Evolutionary conservation across 225 moss, liverwort and hornwort species (phyloP).

Genomic region (Sphagnum tenellum): DNA sequence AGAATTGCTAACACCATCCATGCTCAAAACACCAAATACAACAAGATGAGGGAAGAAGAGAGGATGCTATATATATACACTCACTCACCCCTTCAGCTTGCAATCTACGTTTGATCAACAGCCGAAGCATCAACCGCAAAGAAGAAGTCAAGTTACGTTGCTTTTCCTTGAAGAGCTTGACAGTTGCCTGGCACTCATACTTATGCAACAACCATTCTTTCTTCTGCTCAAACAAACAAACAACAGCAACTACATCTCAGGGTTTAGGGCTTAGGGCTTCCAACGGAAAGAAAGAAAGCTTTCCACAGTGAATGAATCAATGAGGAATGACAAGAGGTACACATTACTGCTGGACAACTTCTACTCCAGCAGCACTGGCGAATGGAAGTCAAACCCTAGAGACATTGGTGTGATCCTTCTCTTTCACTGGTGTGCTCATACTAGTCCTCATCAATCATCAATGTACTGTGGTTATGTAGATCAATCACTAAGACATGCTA

Average conservation of each 20-base stretch:
- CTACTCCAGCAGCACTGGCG: too few relatives aligned
- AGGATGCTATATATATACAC: too few relatives aligned
- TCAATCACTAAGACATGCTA: too few relatives aligned
- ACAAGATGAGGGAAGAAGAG: too few relatives aligned
- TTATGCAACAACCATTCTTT: constrained; percentile 67
- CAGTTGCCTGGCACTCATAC: constrained; percentile 55
- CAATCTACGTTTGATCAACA: constrained; percentile 59
- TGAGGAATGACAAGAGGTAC: background rate
- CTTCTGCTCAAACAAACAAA: constrained; percentile 22
- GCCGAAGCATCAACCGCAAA: constrained; percentile 62
- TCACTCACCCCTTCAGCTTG: constrained; percentile 67
- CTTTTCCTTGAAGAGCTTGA: constrained; percentile 56
- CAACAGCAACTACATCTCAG: background rate
- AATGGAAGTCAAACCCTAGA: too few relatives aligned
- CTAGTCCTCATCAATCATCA: too few relatives aligned
- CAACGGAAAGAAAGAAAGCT: background rate
- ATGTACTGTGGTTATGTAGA: too few relatives aligned
- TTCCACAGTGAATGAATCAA: background rate
- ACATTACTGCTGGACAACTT: too few relatives aligned
- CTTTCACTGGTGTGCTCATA: too few relatives aligned
- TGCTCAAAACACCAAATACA: constrained; percentile 10
- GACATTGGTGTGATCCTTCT: too few relatives aligned
- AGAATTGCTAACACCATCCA: constrained; percentile 13
- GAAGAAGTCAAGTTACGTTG: constrained; percentile 61
- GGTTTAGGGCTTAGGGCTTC: background rate